Evolutionary conservation across 257 asterid species (phyloP), one percentile per base, ranked within the genome.

Genomic region (Scutellaria barbata): DNA sequence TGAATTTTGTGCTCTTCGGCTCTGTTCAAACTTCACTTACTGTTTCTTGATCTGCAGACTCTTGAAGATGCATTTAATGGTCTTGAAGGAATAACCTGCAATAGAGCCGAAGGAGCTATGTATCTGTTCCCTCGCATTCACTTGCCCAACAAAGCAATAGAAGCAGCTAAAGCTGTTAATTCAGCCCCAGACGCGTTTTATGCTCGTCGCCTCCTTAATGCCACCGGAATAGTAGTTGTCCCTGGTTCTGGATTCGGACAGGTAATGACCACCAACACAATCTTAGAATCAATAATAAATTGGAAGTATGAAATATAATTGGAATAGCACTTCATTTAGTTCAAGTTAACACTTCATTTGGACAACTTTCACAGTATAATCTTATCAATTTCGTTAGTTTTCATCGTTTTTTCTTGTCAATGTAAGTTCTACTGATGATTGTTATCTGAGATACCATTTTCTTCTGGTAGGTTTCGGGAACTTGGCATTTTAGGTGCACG

Each of bases 171-270:
- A 80, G 82, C 85, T 25, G 95, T 80, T 20, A 84, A 90, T 13
- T 52, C 78, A 6, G 84, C 97, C 18, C 95, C 99, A 1, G 99
- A 94, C 47, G 80, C 96, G 41, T 85, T 87, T 55, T 94, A 94
- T 71, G 89, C 90, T 71, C 79, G 75, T 7, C 81, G 76, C 50
- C 99, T 94, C 71, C 99, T 94, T 40, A 78, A 86, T 50, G 88
- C 99, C 63, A 94, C 97, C 10, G 99, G 99, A 67, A 80, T 94
- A 1, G 99, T 94, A 6, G 89, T 89, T 3, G 99, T 94, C 69
- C 97, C 99, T n/a, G 97, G 99, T 53, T 91, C 99, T 74, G 97
- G 99, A 73, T 94, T 94, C 65, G 84, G 96, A 42, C 99, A 94
- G 96, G 99, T 94, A 74, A 57, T 10, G 6, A 4, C 67, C 46